Evolutionary conservation across 495 filamentous ascomycete genomes (phyloP).

Genomic region (Letharia lupina): DNA sequence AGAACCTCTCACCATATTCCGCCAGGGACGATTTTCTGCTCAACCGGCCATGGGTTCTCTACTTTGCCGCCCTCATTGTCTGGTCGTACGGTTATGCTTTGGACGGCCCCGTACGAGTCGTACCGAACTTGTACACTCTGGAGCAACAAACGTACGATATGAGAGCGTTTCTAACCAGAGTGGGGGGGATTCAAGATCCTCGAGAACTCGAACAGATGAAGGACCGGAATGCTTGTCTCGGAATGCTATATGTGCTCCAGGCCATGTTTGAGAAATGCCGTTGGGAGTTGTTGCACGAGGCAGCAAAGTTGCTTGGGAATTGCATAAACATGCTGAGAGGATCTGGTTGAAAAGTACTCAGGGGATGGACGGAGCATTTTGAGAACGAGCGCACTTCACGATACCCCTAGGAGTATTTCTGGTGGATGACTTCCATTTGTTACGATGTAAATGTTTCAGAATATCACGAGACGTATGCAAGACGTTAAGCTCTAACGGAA

Average conservation of each 20-base stretch:
- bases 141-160: conserved; percentile 68
- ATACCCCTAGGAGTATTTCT: conserved; percentile 11
- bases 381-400: conserved; percentile 4
- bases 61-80: conserved; percentile 82
- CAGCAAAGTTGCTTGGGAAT: conserved; percentile 67
- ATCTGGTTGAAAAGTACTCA: not conserved
- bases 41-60: conserved; percentile 95
- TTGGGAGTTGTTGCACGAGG: conserved; percentile 90
- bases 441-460: conserved; percentile 3
- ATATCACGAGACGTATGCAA: not conserved
- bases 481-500: not conserved
- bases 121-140: conserved; percentile 45
- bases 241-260: conserved; percentile 72
- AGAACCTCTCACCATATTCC: conserved; percentile 46
- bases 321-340: conserved; percentile 57
- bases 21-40: conserved; percentile 85
- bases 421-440: conserved; percentile 5
- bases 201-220: conserved; percentile 68
- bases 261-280: conserved; percentile 73
- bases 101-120: conserved; percentile 61
- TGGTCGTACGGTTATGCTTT: conserved; percentile 94
- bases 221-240: conserved; percentile 74
- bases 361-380: not conserved
- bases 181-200: conserved; percentile 68
- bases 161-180: conserved; percentile 63